Conservation (phyloP, 2,329 filamentous ascomycete genomes). For the Fusarium sp. region DNA sequence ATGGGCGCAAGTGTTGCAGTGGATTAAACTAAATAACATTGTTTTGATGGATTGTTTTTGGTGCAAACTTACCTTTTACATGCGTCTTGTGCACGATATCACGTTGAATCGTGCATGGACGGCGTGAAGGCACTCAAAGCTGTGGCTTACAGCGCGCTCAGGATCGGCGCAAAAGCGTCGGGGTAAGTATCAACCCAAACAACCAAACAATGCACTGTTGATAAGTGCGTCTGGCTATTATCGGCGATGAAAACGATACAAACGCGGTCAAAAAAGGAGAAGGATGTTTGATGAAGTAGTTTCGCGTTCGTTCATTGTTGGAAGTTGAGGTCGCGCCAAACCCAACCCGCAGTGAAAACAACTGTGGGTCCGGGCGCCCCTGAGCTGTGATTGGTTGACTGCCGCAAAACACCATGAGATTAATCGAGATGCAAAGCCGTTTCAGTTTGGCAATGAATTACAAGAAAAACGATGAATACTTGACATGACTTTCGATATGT, state of each 20-base stretch:
- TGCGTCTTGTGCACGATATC: conserved; percentile 43
- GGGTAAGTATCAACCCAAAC: conserved; percentile 10
- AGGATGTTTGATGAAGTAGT: conserved; percentile 28
- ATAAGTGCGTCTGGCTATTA: conserved; percentile 3
- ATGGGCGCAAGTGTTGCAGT: background rate
- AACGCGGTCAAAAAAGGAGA: conserved; percentile 31
- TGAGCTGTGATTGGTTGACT: conserved; percentile 28
- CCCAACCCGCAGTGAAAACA: conserved; percentile 27
- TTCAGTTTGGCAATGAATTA: conserved; percentile 18
- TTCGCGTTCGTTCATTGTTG: conserved; percentile 43
- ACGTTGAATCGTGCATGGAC: conserved; percentile 45
- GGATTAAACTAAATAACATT: background rate
- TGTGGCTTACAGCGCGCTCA: conserved; percentile 43
- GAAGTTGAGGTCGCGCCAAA: conserved; percentile 26
- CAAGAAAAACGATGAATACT: conserved; percentile 20
- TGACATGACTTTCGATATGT: conserved; percentile 5
- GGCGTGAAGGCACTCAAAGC: conserved; percentile 41
- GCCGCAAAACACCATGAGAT: conserved; percentile 1
- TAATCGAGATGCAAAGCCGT: conserved; percentile 13
- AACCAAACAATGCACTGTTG: conserved; percentile 15
- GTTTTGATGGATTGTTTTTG: conserved; percentile 3
- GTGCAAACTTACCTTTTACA: conserved; percentile 41
- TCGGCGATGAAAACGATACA: conserved; percentile 25
- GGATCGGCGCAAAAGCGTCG: conserved; percentile 35
- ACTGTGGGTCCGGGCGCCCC: background rate